Conservation (phyloP, 306 rosid species). For the Begonia fuchsioides region DNA sequence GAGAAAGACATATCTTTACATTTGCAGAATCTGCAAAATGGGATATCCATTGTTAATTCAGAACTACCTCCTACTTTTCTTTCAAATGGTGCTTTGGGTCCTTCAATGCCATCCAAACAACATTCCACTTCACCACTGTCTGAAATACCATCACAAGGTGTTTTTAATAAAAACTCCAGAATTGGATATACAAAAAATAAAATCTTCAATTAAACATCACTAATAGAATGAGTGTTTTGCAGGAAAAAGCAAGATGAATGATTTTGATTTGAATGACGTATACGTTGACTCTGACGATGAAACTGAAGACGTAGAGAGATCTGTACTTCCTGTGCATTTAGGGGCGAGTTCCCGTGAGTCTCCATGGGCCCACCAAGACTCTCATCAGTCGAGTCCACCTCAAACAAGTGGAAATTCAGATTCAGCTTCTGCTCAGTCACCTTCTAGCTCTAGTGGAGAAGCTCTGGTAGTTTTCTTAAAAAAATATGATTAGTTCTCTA, state of each 20-base stretch:
- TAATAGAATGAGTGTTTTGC: conserved; percentile 37
- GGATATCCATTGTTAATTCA: conserved; percentile 16
- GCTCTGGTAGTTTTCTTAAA: conserved; percentile 48
- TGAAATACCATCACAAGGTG: conserved; percentile 18
- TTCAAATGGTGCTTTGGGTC: conserved; percentile 17
- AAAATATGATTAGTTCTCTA: neutral
- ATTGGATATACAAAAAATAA: conserved; percentile 14
- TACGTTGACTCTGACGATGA: conserved; percentile 79
- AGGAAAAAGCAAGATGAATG: conserved; percentile 48
- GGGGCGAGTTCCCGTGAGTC: conserved; percentile 53
- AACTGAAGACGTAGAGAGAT: conserved; percentile 44
- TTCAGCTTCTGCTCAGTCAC: conserved; percentile 87
- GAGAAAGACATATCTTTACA: conserved; percentile 39
- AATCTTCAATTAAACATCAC: conserved; percentile 28
- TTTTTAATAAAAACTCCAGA: conserved; percentile 18
- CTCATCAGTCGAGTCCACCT: conserved; percentile 91
- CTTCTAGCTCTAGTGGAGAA: conserved; percentile 88
- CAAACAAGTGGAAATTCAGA: conserved; percentile 88
- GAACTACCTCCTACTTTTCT: conserved; percentile 26
- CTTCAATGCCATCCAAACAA: conserved; percentile 16
- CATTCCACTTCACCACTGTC: conserved; percentile 14
- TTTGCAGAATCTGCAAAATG: conserved; percentile 44
- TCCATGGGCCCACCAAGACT: conserved; percentile 54
- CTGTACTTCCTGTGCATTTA: conserved; percentile 36
- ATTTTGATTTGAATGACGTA: conserved; percentile 67